These are phyloP conservation scores for Claviceps capensis DNA, from an alignment of 2,329 filamentous ascomycete genomes.

Conservation along the genomic window DNA sequence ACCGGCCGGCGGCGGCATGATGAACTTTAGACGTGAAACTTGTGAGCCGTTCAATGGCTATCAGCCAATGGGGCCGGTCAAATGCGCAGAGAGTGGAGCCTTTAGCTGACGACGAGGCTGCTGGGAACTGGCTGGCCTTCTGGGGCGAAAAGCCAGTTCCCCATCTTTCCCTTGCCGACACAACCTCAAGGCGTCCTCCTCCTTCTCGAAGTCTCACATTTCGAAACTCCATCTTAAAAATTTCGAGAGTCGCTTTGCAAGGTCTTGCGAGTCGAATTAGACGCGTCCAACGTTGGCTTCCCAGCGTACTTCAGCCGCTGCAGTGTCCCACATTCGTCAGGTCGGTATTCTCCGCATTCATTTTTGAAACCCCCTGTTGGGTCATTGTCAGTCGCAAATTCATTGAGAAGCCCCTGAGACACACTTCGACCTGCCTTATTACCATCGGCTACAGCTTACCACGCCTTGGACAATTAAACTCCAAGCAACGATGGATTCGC, in stretches of 20 bases:
- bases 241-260: not conserved
- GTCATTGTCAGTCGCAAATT: not conserved
- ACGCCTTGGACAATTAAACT: not conserved
- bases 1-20: not conserved
- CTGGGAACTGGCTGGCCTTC: too few species aligned
- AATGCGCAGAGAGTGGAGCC: too few species aligned
- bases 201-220: not conserved
- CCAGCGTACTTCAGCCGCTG: not conserved
- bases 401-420: not conserved
- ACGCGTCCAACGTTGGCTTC: not conserved
- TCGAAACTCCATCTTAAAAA: not conserved
- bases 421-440: not conserved
- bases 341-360: not conserved
- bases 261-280: not conserved
- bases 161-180: not conserved
- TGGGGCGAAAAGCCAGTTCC: too few species aligned
- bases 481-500: slow-evolving; percentile 61
- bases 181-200: not conserved
- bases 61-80: not conserved
- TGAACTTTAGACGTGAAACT: not conserved
- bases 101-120: too few species aligned
- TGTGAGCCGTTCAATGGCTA: not conserved
- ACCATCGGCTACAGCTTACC: not conserved
- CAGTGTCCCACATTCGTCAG: not conserved
- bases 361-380: not conserved